These are phyloP conservation scores for Blastomyces emzantsi DNA, from an alignment of 2,329 filamentous ascomycete genomes.

Conservation along the genomic window DNA sequence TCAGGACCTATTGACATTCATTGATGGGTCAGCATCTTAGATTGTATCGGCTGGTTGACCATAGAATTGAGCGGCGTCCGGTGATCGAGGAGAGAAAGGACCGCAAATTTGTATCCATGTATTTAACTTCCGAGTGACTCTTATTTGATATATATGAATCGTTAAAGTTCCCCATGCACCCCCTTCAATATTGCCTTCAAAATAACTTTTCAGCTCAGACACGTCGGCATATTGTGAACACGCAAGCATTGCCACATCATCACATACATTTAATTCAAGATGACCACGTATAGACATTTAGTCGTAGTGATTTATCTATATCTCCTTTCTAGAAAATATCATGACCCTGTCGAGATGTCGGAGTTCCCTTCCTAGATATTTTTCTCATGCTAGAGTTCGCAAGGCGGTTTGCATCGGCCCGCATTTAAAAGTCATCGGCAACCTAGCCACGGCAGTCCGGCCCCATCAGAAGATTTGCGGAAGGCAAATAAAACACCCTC, in stretches of 20 bases:
- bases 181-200: not conserved
- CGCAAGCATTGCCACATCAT: too few relatives aligned
- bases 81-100: not conserved
- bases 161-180: not conserved
- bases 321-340: not conserved
- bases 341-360: not conserved
- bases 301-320: not conserved
- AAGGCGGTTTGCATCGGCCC: not conserved
- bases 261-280: not conserved
- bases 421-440: too few relatives aligned
- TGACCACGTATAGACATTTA: not conserved
- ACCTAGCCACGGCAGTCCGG: not conserved
- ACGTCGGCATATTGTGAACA: not conserved
- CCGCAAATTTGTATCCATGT: not conserved
- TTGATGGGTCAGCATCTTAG: constrained; percentile 8
- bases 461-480: not conserved
- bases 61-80: not conserved
- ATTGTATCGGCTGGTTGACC: not conserved
- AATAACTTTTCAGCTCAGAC: not conserved
- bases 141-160: not conserved
- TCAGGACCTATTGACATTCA: constrained; percentile 18
- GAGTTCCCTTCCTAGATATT: not conserved
- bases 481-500: not conserved
- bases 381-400: too few relatives aligned
- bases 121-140: not conserved